Percentiles rank a stretch among this genome's conserved stretches.
phyloP scores from a whole-genome alignment of 2,329 filamentous ascomycete species.

The Pseudocercospora vitis region DNA sequence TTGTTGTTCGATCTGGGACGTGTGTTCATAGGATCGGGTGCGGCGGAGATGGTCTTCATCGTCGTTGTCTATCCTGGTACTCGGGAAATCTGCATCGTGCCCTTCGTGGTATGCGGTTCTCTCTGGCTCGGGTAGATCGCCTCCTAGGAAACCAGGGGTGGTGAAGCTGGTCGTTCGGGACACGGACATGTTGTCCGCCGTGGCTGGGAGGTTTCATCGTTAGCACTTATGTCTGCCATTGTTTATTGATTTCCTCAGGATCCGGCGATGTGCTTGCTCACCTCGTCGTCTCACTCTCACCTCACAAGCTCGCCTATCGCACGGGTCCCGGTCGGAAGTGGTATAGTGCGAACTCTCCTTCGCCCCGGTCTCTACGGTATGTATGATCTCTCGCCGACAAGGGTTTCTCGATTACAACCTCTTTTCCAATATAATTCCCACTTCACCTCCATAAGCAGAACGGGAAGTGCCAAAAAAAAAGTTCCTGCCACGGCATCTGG shows the following conservation, averaged over 20 bases:
- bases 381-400: not conserved
- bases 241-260: not conserved
- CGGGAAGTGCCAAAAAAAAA: too few species aligned
- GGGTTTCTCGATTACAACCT: not conserved
- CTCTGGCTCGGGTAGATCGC: slow-evolving; percentile 34
- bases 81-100: slow-evolving; percentile 44
- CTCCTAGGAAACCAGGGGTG: slow-evolving; percentile 14
- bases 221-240: not conserved
- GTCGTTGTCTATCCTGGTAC: slow-evolving; percentile 25
- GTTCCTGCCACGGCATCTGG: not conserved
- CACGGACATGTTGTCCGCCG: slow-evolving; percentile 16
- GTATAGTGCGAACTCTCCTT: not conserved
- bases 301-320: not conserved
- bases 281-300: too few species aligned
- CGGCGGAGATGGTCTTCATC: not conserved
- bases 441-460: too few species aligned
- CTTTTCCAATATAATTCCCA: not conserved
- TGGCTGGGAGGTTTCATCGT: slow-evolving; percentile 1
- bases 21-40: not conserved
- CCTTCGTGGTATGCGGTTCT: slow-evolving; percentile 40
- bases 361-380: too few species aligned
- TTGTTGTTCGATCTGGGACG: not conserved
- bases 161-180: not conserved
- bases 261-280: not conserved
- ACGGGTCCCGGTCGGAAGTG: not conserved